These are phyloP conservation scores for Coccinonectria pachysandricola DNA, from an alignment of 2,329 filamentous ascomycete genomes.

Conservation along the genomic window DNA sequence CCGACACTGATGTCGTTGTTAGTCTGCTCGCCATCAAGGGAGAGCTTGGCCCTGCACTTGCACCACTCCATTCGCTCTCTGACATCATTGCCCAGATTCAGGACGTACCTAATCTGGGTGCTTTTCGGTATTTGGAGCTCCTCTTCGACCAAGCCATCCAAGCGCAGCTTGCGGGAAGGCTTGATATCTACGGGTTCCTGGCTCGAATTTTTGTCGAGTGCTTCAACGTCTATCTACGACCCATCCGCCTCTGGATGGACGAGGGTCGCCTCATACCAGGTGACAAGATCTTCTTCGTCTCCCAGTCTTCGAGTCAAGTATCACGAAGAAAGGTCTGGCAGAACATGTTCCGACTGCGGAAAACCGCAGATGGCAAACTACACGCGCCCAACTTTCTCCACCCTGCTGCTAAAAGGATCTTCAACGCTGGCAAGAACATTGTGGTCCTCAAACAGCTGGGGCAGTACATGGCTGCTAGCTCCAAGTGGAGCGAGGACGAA, in stretches of 20 bases:
- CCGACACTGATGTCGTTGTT: conserved; percentile 43
- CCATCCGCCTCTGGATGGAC: conserved; percentile 78
- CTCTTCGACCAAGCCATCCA: conserved; percentile 61
- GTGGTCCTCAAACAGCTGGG: conserved; percentile 70
- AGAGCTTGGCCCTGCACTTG: conserved; percentile 43
- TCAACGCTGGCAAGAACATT: conserved; percentile 80
- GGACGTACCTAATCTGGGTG: conserved; percentile 34
- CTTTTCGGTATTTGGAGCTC: conserved; percentile 69
- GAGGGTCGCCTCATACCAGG: conserved; percentile 56
- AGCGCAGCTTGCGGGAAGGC: conserved; percentile 60
- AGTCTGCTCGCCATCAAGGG: conserved; percentile 55
- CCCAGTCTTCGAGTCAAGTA: conserved; percentile 43
- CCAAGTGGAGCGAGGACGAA: conserved; percentile 23
- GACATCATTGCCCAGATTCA: conserved; percentile 50
- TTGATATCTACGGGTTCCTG: conserved; percentile 50
- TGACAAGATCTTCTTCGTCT: conserved; percentile 68
- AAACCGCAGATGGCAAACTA: conserved; percentile 46
- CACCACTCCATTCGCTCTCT: conserved; percentile 50
- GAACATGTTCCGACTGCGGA: conserved; percentile 58
- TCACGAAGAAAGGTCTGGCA: conserved; percentile 64
- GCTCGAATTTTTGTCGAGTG: conserved; percentile 68
- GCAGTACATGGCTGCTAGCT: conserved; percentile 31
- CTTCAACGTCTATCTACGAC: conserved; percentile 70
- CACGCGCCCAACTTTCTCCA: conserved; percentile 68
- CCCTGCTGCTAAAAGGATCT: conserved; percentile 59